Conservation (phyloP, 2,329 filamentous ascomycete genomes). For the Fusarium armeniacum region DNA sequence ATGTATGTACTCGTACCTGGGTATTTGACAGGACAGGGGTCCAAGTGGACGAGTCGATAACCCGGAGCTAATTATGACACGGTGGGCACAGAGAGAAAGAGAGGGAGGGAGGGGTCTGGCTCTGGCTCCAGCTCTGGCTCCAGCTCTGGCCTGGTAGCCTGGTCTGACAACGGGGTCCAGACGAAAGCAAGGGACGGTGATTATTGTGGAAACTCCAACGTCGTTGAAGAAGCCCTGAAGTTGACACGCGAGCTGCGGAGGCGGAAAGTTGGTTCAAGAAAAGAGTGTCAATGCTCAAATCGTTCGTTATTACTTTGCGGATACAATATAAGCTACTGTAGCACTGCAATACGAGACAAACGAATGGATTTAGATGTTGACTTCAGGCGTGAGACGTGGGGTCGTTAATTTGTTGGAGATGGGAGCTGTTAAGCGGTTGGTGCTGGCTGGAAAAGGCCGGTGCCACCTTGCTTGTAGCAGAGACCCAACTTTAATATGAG, state of each 20-base stretch:
- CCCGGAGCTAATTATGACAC: constrained; percentile 39
- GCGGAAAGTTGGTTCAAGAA: constrained; percentile 11
- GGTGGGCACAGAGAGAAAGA: constrained; percentile 32
- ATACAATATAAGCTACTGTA: not conserved
- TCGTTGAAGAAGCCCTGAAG: constrained; percentile 8
- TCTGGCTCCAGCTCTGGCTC: not conserved
- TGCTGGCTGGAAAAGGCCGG: constrained; percentile 8
- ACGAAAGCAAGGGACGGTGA: constrained; percentile 23
- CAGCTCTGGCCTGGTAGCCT: constrained; percentile 11
- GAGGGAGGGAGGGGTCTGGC: constrained; percentile 17
- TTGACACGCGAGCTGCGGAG: constrained; percentile 10
- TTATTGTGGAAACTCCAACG: constrained; percentile 32
- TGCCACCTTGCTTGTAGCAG: constrained; percentile 13
- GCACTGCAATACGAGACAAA: constrained; percentile 10
- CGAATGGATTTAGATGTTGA: constrained; percentile 2
- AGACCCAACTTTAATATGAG: constrained; percentile 5
- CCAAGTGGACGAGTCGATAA: constrained; percentile 34
- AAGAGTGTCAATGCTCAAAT: not conserved
- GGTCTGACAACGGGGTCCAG: constrained; percentile 38
- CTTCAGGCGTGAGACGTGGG: constrained; percentile 28
- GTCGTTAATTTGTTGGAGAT: constrained; percentile 24
- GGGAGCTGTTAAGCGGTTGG: constrained; percentile 24
- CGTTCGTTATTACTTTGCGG: not conserved
- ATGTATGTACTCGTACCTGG: constrained; percentile 42
- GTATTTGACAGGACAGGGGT: constrained; percentile 48